These are phyloP conservation scores for Takakia lepidozioides DNA, from an alignment of 225 moss, liverwort and hornwort genomes.

Conservation along the genomic window DNA sequence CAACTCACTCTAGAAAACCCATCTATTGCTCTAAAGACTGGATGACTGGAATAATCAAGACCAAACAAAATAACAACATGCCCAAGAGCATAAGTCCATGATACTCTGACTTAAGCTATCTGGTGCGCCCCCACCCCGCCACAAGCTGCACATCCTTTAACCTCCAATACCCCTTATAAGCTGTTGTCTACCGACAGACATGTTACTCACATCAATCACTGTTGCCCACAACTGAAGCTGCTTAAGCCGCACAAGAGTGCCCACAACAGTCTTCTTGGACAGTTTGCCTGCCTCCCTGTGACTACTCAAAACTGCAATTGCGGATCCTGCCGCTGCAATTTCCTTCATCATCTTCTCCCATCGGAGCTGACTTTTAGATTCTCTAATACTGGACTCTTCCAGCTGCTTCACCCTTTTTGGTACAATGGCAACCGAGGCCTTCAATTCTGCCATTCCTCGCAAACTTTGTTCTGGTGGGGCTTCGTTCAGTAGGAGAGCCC, in stretches of 20 bases:
- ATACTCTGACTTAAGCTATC: neutral
- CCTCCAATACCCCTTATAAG: no score
- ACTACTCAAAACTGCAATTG: constrained; percentile 40
- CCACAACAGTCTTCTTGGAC: constrained; percentile 41
- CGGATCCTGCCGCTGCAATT: constrained; percentile 48
- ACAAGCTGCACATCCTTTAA: neutral
- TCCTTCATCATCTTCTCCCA: constrained; percentile 91
- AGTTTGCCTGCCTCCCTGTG: constrained; percentile 47
- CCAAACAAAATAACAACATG: neutral
- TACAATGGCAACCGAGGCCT: no score
- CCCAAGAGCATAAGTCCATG: neutral
- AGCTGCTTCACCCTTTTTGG: no score
- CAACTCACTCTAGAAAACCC: no score
- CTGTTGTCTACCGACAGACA: no score
- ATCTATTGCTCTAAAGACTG: no score
- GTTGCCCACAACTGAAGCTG: constrained; percentile 56
- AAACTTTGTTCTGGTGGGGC: no score
- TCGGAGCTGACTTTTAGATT: constrained; percentile 41
- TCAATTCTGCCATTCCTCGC: no score
- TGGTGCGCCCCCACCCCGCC: no score
- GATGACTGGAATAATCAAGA: no score
- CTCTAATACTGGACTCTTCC: constrained; percentile 17
- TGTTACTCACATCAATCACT: constrained; percentile 49
- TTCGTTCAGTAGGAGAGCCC: no score
- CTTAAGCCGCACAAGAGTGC: constrained; percentile 71